Evolutionary conservation across 192 early-diverging fungal genomes (phyloP).

Genomic region (Coemansia sp.): DNA sequence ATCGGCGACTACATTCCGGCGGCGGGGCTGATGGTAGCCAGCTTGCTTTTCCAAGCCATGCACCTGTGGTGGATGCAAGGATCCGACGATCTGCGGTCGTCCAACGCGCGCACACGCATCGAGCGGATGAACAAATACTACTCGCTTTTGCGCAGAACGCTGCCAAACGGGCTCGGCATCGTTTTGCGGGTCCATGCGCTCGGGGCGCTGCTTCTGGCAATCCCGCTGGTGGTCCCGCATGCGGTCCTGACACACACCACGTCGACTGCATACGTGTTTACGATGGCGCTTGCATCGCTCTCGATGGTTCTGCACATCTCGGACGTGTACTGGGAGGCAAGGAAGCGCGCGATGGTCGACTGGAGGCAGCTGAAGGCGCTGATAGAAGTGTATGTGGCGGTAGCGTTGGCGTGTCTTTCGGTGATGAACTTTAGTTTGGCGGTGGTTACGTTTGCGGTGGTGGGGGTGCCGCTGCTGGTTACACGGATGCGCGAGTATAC

Average conservation of each 20-base stretch:
- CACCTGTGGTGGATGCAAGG: constrained; percentile 57
- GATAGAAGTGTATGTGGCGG: constrained; percentile 54
- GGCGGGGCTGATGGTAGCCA: constrained; percentile 73
- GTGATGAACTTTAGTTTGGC: constrained; percentile 77
- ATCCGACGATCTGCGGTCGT: constrained; percentile 30
- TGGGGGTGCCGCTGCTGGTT: constrained; percentile 63
- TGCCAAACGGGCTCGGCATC: constrained; percentile 28
- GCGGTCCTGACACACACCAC: constrained; percentile 28
- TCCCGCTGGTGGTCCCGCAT: constrained; percentile 23
- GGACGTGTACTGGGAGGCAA: constrained; percentile 59
- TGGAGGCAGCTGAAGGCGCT: constrained; percentile 55
- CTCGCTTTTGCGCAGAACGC: constrained; percentile 35
- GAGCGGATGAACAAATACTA: constrained; percentile 45
- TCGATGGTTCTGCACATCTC: constrained; percentile 60
- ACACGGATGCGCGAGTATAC: constrained; percentile 50
- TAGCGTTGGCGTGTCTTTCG: constrained; percentile 65
- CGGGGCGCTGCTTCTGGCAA: constrained; percentile 31
- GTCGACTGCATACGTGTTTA: constrained; percentile 32
- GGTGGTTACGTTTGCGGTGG: constrained; percentile 59
- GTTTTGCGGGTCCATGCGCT: constrained; percentile 54
- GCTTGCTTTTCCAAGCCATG: constrained; percentile 71
- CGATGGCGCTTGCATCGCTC: constrained; percentile 28
- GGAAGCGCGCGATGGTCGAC: constrained; percentile 34
- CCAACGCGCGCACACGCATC: constrained; percentile 42
- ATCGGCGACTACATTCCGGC: constrained; percentile 91